phyloP scores from a whole-genome alignment of 495 filamentous ascomycete genomes.

The Aspergillus taichungensis region DNA sequence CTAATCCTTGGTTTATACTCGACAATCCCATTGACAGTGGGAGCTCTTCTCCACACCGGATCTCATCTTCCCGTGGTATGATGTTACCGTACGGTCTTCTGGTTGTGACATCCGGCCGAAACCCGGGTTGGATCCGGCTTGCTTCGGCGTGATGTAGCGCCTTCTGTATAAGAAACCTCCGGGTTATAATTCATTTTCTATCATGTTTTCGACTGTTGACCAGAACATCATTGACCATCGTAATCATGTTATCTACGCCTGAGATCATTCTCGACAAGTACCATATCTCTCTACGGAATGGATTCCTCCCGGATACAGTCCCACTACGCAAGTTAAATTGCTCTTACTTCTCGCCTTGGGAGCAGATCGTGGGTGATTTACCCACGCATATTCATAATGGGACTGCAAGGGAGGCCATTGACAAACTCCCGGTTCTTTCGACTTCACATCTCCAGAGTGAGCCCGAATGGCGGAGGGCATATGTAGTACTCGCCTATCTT shows the following conservation, averaged over 20 bases:
- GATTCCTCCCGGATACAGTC: conserved; percentile 75
- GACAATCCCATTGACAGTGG: too few relatives aligned
- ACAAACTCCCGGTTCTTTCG: conserved; percentile 68
- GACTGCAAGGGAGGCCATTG: conserved; percentile 63
- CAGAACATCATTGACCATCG: not conserved
- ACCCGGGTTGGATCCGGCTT: not conserved
- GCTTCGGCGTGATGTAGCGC: not conserved
- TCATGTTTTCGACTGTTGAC: conserved; percentile 1
- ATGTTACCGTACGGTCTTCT: too few relatives aligned
- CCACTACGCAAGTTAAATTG: conserved; percentile 69
- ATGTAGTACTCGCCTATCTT: conserved; percentile 76
- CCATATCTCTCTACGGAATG: conserved; percentile 69
- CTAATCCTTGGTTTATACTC: too few relatives aligned
- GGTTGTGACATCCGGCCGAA: too few relatives aligned
- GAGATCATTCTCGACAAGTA: conserved; percentile 69
- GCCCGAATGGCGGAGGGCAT: conserved; percentile 86
- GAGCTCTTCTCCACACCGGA: too few relatives aligned
- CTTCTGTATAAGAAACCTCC: not conserved
- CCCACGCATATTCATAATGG: conserved; percentile 68
- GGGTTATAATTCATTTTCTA: not conserved
- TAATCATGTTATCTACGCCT: conserved; percentile 60
- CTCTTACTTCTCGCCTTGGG: conserved; percentile 86
- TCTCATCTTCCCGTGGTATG: too few relatives aligned
- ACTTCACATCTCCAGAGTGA: conserved; percentile 64
- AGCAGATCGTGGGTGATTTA: conserved; percentile 64